A percentile compares a stretch with the other conserved stretches of the same genome.
Evolutionary conservation across 768 basidiomycete species (phyloP).

Genomic region (Chlorophyllum brunneum): DNA sequence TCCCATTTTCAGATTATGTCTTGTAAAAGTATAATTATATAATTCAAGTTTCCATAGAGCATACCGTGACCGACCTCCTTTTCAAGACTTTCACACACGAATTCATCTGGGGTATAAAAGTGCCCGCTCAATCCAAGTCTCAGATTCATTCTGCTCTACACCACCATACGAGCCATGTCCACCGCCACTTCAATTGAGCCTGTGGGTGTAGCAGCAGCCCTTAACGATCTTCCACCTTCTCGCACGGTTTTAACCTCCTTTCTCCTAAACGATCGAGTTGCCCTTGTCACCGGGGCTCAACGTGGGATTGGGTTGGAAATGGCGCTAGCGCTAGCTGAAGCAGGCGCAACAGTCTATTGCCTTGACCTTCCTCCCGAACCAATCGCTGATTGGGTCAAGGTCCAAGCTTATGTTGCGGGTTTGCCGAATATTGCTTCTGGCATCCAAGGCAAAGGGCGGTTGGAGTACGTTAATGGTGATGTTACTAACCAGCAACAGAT

Average conservation of each 20-base stretch:
- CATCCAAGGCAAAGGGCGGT: slow-evolving; percentile 22
- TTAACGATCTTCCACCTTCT: slow-evolving; percentile 4
- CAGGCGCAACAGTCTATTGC: slow-evolving; percentile 44
- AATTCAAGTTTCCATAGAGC: not conserved
- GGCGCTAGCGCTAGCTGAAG: slow-evolving; percentile 23
- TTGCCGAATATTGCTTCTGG: slow-evolving; percentile 7
- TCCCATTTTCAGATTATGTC: not conserved
- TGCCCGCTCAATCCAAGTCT: not conserved
- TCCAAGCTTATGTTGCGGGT: slow-evolving; percentile 31
- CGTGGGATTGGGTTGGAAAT: slow-evolving; percentile 28
- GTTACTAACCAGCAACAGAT: slow-evolving; percentile 50
- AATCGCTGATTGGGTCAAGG: slow-evolving; percentile 44
- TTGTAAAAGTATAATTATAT: slow-evolving; percentile 5
- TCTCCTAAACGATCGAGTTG: slow-evolving; percentile 19
- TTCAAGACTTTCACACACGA: slow-evolving; percentile 1
- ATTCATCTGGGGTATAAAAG: not conserved
- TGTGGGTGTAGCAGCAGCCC: slow-evolving; percentile 11
- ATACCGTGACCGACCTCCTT: not conserved
- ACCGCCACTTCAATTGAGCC: not conserved
- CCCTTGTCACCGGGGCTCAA: slow-evolving; percentile 22
- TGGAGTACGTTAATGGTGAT: slow-evolving; percentile 51
- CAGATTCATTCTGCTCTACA: not conserved
- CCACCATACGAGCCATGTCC: not conserved
- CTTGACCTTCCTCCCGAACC: slow-evolving; percentile 52
- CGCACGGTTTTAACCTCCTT: slow-evolving; percentile 19